Evolutionary conservation across 495 filamentous ascomycete genomes (phyloP), one percentile per base, ranked within the genome.

Genomic region (Neurospora sp.): DNA sequence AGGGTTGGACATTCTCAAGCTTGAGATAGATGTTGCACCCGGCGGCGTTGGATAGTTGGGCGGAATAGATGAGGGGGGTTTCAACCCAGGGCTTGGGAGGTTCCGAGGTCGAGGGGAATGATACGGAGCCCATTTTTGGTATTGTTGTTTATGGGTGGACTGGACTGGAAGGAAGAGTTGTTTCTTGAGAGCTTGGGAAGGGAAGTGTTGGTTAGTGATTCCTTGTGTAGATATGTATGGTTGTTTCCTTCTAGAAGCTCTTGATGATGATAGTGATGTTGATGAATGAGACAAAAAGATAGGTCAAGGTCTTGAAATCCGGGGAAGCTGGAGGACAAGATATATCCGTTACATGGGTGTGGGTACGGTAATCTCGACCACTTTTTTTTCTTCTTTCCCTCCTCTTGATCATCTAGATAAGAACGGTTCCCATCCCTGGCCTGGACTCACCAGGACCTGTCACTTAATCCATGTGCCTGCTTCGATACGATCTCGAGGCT

Each of bases 1-100:
- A 91, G 5, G 96, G 95, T 77, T 99, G 95, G 77, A 95, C 89
- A 81, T 93, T 93, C 73, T 99, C 95, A 71, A 98, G 89, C 80
- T 99, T 99, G 76, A 99, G 90, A 82, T 91, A 94, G 82, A 98
- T 88, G 73, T 89, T 86, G 78, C 91, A 94, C 46, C 91, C 91
- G 35, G 91, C 91, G n/a, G 85, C 85, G 72, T 86, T 85, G 42
- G 91, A 94, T 38, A 96, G 86, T 6, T 86, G 81, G 44, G 83
- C 80, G 0, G 91, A 94, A 76, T 89, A 88, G 73, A 92, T 86
- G 44, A 93, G 85, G 10, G 93, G 93, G 14, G 93, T 94, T 75
- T 89, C 83, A 71, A 90, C 86, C 90, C 89, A 93, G 71, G 91
- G 91, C 77, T 81, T 82, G 77, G 80, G 79, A 46, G 75, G 82